Evolutionary conservation across 106 monocot species (phyloP), one percentile per base, ranked within the genome.

Genomic region (Xerophyta viscosa): DNA sequence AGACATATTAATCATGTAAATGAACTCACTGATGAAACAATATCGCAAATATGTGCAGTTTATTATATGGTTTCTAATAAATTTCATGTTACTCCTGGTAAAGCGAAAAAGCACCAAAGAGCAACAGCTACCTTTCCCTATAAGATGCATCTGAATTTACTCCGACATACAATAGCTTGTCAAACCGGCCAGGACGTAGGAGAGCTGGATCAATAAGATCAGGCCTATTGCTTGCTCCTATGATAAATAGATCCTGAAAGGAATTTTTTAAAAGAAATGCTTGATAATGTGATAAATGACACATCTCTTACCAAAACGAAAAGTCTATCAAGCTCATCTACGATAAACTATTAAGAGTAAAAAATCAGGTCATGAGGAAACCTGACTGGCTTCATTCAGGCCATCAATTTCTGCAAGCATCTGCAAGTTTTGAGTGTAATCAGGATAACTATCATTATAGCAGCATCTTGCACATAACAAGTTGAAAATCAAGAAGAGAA

Each of bases 371-470:
- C 20, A 37, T 46, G 20, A 46, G 54, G 30, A 62, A 49, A 80
- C 93, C 88, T 94, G 84, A 41, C 68, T 70, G 37, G 84, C 75
- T 15, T 84, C 93, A 75, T 64, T 84, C 52, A 88, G 44, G 20
- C 88, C 88, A 70, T 88, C 93, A 51, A 94, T 94, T 66, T 94
- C 93, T 46, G 88, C 93, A 59, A 94, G 78, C 85, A 91, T 86
- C 91, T 91, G 49, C 36, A 57, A 60, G 21, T 19, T 42, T 63
- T 6, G 56, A 67, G 17, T 37, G 1, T n/a, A n/a, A n/a, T n/a
- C n/a, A n/a, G n/a, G n/a, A 52, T 10, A 3, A 47, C 8, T 15
- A 47, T 22, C 2, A 37, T 23, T 25, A 25, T 9, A 41, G 6
- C 26, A 54, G 36, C 29, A 24, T n/a, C 17, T 27, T 10, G 31